Evolutionary conservation across 2,329 filamentous ascomycete genomes (phyloP), one percentile per base, ranked within the genome.

Genomic region (Ophiocordyceps australis): DNA sequence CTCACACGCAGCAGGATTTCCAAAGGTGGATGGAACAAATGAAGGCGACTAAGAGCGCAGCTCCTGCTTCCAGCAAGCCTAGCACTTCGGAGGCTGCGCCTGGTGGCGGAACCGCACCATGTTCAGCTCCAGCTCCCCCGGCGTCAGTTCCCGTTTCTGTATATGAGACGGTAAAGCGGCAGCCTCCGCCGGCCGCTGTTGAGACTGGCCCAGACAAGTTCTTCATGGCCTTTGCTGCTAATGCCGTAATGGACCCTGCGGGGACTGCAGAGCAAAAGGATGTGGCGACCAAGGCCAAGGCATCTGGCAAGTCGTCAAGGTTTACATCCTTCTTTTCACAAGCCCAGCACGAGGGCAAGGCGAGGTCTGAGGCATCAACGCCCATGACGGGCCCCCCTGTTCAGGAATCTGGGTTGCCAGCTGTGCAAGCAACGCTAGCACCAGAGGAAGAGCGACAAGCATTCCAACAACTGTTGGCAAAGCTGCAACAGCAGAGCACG

Each of bases 1-100:
- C 63, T 5, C 78, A 81, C 39, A 93, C 83, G 1, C 75, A 81
- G 40, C 83, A 91, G 42, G 85, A 94, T 37, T 91, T 94, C 48
- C 76, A 91, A 52, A 80, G 80, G 37, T 94, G 86, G 72, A 93
- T 93, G 62, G 81, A 91, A 39, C 66, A 65, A 35, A 91, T 91
- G 82, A 86, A 79, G 49, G 73, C 72, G 20, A 64, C 68, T 33
- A 68, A 61, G 39, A 52, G 45, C 31, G 46, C 27, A 20, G 28
- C 29, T 12, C 24, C 31, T 13, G 16, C 37, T 24, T 45, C 59
- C 36, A 43, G 52, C 28, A 50, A 53, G 29, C 39, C 50, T 5
- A n/a, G n/a, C n/a, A n/a, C n/a, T n/a, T n/a, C n/a, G n/a, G n/a
- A n/a, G n/a, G 31, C 38, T 10, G 32, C 40, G 19, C 29, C 46